Evolutionary conservation across 2,329 filamentous ascomycete genomes (phyloP), one percentile per base, ranked within the genome.

Genomic region (Colletotrichum ledebouriae): DNA sequence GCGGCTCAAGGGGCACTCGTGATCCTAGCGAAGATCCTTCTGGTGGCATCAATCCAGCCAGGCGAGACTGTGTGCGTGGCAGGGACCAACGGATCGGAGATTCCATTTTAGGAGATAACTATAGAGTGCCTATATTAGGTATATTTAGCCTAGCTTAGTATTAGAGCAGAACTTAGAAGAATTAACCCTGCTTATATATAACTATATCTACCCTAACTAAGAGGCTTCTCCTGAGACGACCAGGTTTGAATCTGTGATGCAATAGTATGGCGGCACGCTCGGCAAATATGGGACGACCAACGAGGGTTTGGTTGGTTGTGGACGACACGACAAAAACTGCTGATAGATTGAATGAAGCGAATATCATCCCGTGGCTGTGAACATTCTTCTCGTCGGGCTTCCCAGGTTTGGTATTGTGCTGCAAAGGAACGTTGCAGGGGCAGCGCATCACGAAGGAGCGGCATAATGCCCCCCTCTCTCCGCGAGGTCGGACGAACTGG

Each of bases 401-500:
- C 29, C 52, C 13, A n/a, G 52, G 52, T 12, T 55, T n/a, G 33
- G 52, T 34, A 41, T 41, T 39, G 34, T 17, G 44, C 29, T 29
- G 53, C 34, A 9, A n/a, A 55, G n/a, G 4, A 29, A 42, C 25
- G 11, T 59, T 10, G 7, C 60, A 59, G 53, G 65, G 60, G 39
- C 34, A 33, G 41, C 60, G 60, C 56, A 15, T 47, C 10, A 22
- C 29, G 29, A 57, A 22, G 11, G 5, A 33, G 33, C 20, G 25
- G 44, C 20, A 46, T 22, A 37, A 52, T 29, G 29, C 6, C 5
- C 34, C 37, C 37, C 46, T n/a, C 22, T 46, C 15, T 46, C n/a
- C 41, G 34, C 60, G 22, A 64, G 12, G 47, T 68, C 33, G 53
- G 60, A 68, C 60, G 65, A 68, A 68, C 65, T 46, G 60, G 12